Evolutionary conservation across 2,329 filamentous ascomycete species (phyloP), one percentile per base, ranked within the genome.

Genomic region (Ophiocordyceps unilateralis): DNA sequence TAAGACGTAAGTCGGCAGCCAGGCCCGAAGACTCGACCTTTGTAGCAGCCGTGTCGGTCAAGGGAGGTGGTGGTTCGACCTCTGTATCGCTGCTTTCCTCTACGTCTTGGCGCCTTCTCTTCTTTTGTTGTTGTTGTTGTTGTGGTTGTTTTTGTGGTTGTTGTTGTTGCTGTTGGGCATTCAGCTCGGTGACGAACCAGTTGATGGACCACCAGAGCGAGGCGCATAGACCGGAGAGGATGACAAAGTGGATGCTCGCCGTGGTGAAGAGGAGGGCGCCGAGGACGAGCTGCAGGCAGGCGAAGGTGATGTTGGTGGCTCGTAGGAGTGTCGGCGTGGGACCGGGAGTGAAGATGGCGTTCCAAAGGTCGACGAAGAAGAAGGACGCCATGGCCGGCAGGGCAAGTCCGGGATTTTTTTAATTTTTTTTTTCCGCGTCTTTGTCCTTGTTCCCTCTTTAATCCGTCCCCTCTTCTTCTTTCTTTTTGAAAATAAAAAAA

Each of bases 121-220:
- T 21, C 9, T 14, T 22, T 6, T 20, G 4, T 11, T n/a, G 28
- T 22, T 37, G 26, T 10, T 12, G 21, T 51, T 51, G 41, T 51
- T 48, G 44, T 51, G 56, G 45, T 64, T 47, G n/a, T 23, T 26
- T 17, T n/a, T 22, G 24, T 34, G 12, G 40, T 24, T n/a, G n/a
- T n/a, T n/a, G n/a, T n/a, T n/a, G n/a, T n/a, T 46, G 52, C 53
- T 63, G 56, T 28, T 64, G 58, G 32, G 65, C 65, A 47, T 63
- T 64, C 41, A 78, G 58, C 64, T 78, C 89, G 39, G 65, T 65
- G 44, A 85, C 87, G 57, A 98, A 96, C 91, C 91, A 98, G 72
- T 96, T 96, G 65, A 96, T 88, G 45, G 83, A 77, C 67, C 76
- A 87, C 91, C 91, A 98, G 30, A 96, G 70, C 5, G 83, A 83